Percentiles rank a stretch among this genome's conserved stretches.
These are phyloP conservation scores for Schoenoplectus triqueter DNA, from an alignment of 202 grass and related monocot genomes.

Conservation along the genomic window DNA sequence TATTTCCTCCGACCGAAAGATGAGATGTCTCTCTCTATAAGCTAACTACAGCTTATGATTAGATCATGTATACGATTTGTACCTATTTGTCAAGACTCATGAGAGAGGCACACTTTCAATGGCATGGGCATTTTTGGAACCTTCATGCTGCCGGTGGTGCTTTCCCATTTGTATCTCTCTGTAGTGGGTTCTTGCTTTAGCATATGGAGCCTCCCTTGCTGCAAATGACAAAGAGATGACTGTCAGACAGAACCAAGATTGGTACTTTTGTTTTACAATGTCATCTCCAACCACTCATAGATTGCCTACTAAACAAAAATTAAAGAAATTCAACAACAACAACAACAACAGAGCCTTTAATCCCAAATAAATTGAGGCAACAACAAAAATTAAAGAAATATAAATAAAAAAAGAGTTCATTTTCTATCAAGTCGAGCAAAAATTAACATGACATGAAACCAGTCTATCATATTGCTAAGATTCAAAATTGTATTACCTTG, in stretches of 20 bases:
- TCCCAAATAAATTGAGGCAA: no score
- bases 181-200: conserved; percentile 92
- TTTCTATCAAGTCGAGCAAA: not conserved
- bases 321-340: not conserved
- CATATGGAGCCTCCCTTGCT: conserved; percentile 99
- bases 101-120: conserved; percentile 39
- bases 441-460: not conserved
- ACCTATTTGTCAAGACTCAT: conserved; percentile 43
- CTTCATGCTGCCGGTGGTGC: conserved; percentile 66
- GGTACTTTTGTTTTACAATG: conserved; percentile 29
- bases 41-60: conserved; percentile 35
- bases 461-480: not conserved
- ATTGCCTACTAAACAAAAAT: not conserved
- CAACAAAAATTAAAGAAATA: not conserved
- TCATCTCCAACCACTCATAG: not conserved
- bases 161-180: conserved; percentile 85
- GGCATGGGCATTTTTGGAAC: not conserved
- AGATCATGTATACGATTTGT: conserved; percentile 47
- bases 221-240: not conserved
- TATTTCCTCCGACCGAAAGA: conserved; percentile 22
- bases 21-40: conserved; percentile 28
- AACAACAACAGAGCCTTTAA: no score
- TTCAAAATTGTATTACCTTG: not conserved
- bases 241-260: not conserved
- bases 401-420: not conserved